Conservation (phyloP, 1,139 yeast genomes). For the Lodderomyces orthopsilosis region DNA sequence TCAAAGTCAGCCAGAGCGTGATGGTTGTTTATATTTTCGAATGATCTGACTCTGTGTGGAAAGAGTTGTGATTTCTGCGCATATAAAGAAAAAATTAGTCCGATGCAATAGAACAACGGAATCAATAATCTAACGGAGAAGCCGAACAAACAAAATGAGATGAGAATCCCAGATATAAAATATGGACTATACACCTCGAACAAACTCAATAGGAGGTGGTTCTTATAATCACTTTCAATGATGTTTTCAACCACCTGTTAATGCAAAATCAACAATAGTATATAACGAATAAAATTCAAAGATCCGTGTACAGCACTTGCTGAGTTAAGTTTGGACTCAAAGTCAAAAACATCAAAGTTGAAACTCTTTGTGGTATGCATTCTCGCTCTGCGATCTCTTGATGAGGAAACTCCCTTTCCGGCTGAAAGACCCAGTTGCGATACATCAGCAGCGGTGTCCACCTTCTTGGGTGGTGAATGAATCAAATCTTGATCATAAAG, state of each 20-base stretch:
- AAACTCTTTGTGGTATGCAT: not conserved
- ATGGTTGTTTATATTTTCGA: no score
- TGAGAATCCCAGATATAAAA: no score
- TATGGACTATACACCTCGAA: no score
- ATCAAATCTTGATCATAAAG: not conserved
- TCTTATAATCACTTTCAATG: no score
- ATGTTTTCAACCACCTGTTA: not conserved
- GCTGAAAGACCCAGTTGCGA: not conserved
- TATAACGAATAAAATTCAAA: not conserved
- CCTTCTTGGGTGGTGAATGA: not conserved
- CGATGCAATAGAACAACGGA: no score
- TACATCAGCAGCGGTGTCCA: not conserved
- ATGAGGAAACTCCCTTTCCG: not conserved
- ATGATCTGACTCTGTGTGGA: no score
- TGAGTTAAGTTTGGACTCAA: constrained; percentile 1
- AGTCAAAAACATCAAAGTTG: constrained; percentile 4
- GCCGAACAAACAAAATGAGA: no score
- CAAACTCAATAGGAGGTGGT: no score
- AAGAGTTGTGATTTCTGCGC: no score
- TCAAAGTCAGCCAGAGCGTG: no score
- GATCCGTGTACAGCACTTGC: not conserved
- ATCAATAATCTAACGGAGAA: no score
- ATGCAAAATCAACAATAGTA: not conserved
- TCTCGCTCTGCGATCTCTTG: not conserved
- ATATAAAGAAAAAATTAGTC: no score